Conservation (phyloP, 805 yeast genomes). For the Candida schatavii region DNA sequence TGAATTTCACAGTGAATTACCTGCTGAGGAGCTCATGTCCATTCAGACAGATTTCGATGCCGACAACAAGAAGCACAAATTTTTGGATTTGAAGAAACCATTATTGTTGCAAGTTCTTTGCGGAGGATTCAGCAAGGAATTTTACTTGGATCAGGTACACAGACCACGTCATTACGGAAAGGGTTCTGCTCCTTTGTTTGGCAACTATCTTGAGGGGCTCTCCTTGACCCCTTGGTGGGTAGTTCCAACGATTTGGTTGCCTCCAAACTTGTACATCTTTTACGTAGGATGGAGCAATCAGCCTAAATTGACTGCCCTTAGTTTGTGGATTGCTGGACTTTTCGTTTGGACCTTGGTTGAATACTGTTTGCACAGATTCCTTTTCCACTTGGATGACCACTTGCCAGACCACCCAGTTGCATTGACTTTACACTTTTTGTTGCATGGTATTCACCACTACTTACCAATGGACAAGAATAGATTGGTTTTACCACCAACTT, state of each 20-base stretch:
- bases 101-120: constrained; percentile 75
- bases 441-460: constrained; percentile 97
- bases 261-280: constrained; percentile 65
- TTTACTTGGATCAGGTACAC: constrained; percentile 93
- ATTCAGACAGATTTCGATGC: constrained; percentile 73
- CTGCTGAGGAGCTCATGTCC: constrained; percentile 68
- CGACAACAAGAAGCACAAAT: constrained; percentile 76
- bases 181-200: constrained; percentile 94
- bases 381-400: constrained; percentile 87
- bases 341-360: constrained; percentile 93
- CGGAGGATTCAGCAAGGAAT: constrained; percentile 77
- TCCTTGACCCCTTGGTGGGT: constrained; percentile 94
- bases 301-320: constrained; percentile 44
- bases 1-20: constrained; percentile 58
- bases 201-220: constrained; percentile 89
- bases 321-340: constrained; percentile 75
- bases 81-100: constrained; percentile 82
- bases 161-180: constrained; percentile 97
- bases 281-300: constrained; percentile 54
- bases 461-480: constrained; percentile 94
- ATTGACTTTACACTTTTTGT: constrained; percentile 78
- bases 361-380: constrained; percentile 81
- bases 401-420: constrained; percentile 78
- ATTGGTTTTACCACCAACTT: constrained; percentile 94
- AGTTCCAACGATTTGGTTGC: constrained; percentile 85